Percentiles rank a stretch among this genome's conserved stretches.
These are phyloP conservation scores for Globisporangium cystogenes DNA, from an alignment of 352 stramenopile species.

Conservation along the genomic window DNA sequence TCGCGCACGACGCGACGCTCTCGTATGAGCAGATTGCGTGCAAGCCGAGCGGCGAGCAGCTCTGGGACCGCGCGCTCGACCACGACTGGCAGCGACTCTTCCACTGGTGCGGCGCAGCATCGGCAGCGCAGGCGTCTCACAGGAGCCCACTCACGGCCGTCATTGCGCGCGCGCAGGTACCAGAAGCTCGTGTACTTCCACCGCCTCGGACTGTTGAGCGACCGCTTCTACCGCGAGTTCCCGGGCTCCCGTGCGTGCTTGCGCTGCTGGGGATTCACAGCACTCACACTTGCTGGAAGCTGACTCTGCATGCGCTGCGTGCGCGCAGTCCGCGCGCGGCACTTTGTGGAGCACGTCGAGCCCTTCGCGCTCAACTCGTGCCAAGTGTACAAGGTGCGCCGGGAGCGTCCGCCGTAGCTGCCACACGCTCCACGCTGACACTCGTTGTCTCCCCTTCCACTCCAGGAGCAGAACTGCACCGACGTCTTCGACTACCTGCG, in stretches of 20 bases:
- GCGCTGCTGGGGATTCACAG: no score
- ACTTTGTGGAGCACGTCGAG: conserved; percentile 65
- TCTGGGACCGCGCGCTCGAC: conserved; percentile 55
- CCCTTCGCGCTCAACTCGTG: conserved; percentile 55
- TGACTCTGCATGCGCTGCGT: background rate
- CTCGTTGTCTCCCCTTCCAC: no score
- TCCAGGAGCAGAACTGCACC: conserved; percentile 48
- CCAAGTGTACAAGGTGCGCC: conserved; percentile 40
- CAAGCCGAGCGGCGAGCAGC: conserved; percentile 23
- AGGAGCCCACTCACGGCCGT: no score
- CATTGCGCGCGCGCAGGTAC: conserved; percentile 26
- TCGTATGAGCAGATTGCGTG: conserved; percentile 41
- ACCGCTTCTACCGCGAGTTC: conserved; percentile 62
- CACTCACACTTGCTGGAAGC: background rate
- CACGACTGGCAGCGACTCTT: conserved; percentile 56
- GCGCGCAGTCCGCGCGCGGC: conserved; percentile 30
- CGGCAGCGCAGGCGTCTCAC: no score
- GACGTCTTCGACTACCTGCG: conserved; percentile 64
- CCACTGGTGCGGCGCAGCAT: no score
- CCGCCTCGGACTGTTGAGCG: conserved; percentile 55
- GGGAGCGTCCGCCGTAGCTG: no score
- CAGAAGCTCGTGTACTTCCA: conserved; percentile 73
- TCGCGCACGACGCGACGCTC: conserved; percentile 28
- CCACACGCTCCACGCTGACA: background rate
- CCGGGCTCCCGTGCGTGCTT: conserved; percentile 35